A percentile compares a stretch with the other conserved stretches of the same genome.
Conservation (phyloP, 352 stramenopile species). For the Globisporangium alternatum region DNA sequence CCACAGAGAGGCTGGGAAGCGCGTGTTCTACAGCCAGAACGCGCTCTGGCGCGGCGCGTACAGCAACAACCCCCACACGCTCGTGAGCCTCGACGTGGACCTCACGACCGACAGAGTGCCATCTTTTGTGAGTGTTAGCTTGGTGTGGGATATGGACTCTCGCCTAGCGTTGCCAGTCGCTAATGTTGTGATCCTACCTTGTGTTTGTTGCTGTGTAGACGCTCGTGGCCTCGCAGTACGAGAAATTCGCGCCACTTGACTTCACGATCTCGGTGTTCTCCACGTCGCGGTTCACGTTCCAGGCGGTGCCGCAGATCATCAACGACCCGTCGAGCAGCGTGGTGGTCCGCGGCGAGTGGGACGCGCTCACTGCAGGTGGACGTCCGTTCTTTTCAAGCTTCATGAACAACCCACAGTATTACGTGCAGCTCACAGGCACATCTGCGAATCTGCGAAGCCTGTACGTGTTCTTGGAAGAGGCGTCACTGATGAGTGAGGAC, state of each 20-base stretch:
- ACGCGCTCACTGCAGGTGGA: constrained; percentile 39
- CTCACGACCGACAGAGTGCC: constrained; percentile 43
- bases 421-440: constrained; percentile 31
- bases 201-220: constrained; percentile 39
- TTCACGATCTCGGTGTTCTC: constrained; percentile 89
- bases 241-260: constrained; percentile 88
- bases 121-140: constrained; percentile 45
- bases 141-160: neutral
- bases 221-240: constrained; percentile 90
- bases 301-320: constrained; percentile 43
- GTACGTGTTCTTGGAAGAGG: constrained; percentile 62
- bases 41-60: constrained; percentile 84
- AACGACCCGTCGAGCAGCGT: constrained; percentile 33
- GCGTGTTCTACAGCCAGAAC: constrained; percentile 83
- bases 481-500: constrained; percentile 36
- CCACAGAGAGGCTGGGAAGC: constrained; percentile 45
- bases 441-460: constrained; percentile 26
- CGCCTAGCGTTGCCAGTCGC: neutral
- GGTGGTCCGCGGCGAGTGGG: constrained; percentile 49
- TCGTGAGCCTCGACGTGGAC: constrained; percentile 85
- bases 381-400: constrained; percentile 74
- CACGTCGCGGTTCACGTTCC: constrained; percentile 66
- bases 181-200: neutral
- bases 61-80: constrained; percentile 91
- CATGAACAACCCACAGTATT: constrained; percentile 80